Percentiles rank a stretch among this genome's conserved stretches.
These are phyloP conservation scores for Leccinum longicurvipes DNA, from an alignment of 768 basidiomycete genomes.

Conservation along the genomic window DNA sequence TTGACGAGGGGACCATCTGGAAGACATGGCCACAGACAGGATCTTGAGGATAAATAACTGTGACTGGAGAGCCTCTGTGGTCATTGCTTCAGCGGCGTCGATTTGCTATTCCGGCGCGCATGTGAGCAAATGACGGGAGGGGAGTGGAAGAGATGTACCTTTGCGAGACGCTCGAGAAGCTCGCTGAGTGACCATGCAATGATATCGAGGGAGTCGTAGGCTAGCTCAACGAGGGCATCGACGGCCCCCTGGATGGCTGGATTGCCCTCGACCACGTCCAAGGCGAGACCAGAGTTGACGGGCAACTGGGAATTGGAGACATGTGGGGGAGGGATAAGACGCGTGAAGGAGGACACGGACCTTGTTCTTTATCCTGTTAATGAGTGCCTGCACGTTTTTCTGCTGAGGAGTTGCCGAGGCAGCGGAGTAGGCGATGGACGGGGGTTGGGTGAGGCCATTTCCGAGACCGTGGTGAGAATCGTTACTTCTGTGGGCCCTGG, in stretches of 20 bases:
- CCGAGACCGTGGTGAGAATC: slow-evolving; percentile 52
- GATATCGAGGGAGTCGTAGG: slow-evolving; percentile 72
- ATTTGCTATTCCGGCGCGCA: slow-evolving; percentile 42
- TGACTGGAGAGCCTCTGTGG: slow-evolving; percentile 78
- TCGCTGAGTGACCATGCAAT: slow-evolving; percentile 78
- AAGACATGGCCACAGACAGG: slow-evolving; percentile 70
- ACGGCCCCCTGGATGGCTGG: slow-evolving; percentile 71
- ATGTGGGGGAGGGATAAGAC: background rate
- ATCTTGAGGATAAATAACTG: slow-evolving; percentile 85
- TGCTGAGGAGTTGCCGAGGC: slow-evolving; percentile 61
- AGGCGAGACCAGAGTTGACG: slow-evolving; percentile 71
- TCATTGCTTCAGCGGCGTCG: slow-evolving; percentile 47
- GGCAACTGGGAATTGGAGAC: slow-evolving; percentile 57
- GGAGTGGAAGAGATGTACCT: slow-evolving; percentile 44
- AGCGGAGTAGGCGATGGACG: slow-evolving; percentile 37
- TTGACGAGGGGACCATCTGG: slow-evolving; percentile 59
- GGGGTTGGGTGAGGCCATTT: slow-evolving; percentile 32
- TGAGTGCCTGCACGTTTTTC: slow-evolving; percentile 76
- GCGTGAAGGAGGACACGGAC: slow-evolving; percentile 36
- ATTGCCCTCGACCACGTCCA: slow-evolving; percentile 76
- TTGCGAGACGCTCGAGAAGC: slow-evolving; percentile 72
- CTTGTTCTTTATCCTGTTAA: slow-evolving; percentile 79
- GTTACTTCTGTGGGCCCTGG: slow-evolving; percentile 57
- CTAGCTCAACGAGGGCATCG: slow-evolving; percentile 75
- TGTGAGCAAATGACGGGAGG: slow-evolving; percentile 11